phyloP scores from a whole-genome alignment of 208 protist genomes.

The Tritrichomonas foetus region DNA sequence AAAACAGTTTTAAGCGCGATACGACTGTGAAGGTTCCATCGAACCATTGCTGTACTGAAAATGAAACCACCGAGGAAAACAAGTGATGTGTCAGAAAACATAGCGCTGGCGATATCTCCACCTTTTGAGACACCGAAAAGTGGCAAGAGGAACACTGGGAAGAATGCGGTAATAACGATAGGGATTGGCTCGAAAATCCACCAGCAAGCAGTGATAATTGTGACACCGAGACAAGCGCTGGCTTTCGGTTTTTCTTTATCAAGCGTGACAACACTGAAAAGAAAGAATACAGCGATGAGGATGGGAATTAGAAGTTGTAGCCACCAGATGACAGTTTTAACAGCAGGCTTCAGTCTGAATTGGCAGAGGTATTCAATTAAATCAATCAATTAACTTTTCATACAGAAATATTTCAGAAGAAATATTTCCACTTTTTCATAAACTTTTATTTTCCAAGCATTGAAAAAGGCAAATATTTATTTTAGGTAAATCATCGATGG shows the following conservation, averaged over 20 bases:
- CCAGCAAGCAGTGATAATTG: neutral
- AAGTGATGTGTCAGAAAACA: constrained; percentile 49
- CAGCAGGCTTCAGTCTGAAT: no score
- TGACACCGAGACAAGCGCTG: neutral
- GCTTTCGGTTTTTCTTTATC: neutral
- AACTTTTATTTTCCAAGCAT: no score
- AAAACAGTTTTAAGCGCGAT: constrained; percentile 43
- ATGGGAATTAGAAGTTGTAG: neutral
- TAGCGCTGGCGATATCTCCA: neutral
- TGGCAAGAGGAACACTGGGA: constrained; percentile 46
- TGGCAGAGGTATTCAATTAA: no score
- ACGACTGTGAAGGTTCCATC: constrained; percentile 43
- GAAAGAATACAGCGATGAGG: neutral
- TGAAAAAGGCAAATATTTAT: no score
- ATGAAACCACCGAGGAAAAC: constrained; percentile 52
- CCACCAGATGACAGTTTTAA: constrained; percentile 26
- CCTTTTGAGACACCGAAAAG: constrained; percentile 40
- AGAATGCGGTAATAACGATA: constrained; percentile 47
- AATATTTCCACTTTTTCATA: no score
- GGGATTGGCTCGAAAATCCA: constrained; percentile 47
- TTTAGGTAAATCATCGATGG: no score
- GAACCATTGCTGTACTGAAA: constrained; percentile 47
- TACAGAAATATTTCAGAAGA: no score
- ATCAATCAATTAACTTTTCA: no score
- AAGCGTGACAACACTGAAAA: neutral